Evolutionary conservation across 1,139 yeast genomes (phyloP), one percentile per base, ranked within the genome.

Genomic region (Hyphopichia khmerensis): DNA sequence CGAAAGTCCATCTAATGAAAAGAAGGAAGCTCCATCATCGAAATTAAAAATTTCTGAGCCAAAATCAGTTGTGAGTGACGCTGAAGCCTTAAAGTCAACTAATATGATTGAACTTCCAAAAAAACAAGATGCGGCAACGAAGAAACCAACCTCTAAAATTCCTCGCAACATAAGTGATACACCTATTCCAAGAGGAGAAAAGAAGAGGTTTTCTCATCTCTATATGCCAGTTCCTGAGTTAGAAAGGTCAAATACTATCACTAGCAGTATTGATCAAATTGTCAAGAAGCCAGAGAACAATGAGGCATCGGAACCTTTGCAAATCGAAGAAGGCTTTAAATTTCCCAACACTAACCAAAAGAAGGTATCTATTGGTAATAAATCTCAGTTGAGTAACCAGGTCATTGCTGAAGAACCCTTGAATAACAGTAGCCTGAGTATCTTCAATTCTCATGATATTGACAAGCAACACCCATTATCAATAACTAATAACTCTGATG

Each of bases 161-260:
- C n/a, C 21, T 13, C 34, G 34, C 17, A 15, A 29, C 10, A 29
- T 29, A 4, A 42, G 57, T 11, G 40, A 54, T 30, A 48, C 61
- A 1, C 46, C 43, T 18, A 58, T 58, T 24, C 64, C 64, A 1
- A 47, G 52, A 7, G 64, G 64, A 2, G 46, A 53, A 26, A 52
- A 46, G 38, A 43, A 52, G 19, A 46, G 49, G 32, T 55, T 44
- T 34, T 36, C 46, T 2, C 44, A 47, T 24, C 35, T 56, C 19
- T 52, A 49, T 33, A 46, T 39, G 19, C 60, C 59, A 2, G 40
- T 42, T 16, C 60, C 60, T 2, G 56, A 49, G n/a, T 46, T 54
- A 15, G 37, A 36, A 15, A 39, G 19, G 27, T 18, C 32, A 3
- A 14, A 33, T 10, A 36, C 33, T 17, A 29, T 36, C 10, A 24